Base-by-base conservation (phyloP, 1,284 basidiomycete genomes). In the Sanghuangporus baumii region DNA sequence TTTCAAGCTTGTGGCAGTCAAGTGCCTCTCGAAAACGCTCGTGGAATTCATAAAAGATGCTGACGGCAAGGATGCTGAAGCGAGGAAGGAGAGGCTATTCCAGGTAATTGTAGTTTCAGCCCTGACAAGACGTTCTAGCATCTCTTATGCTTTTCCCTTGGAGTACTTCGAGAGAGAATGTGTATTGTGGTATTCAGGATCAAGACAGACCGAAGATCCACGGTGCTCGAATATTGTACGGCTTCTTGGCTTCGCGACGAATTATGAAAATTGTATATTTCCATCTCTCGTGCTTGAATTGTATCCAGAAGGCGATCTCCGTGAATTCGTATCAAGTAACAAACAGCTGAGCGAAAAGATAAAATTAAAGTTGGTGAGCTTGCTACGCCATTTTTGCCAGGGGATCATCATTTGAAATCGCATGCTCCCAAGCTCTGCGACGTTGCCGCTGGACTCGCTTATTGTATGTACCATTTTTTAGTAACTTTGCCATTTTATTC, bases 151-250 rank as follows among this genome's bases (percentile, higher is more conserved):
- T 16, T 8, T 20, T 11, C 14, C 18, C 18, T 20, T 23, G 12
- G 18, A 60, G 59, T 60, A 60, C 46, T 60, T 60, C 23, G 36
- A 38, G 14, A 47, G 59, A 14, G 59, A 60, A 54, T 60, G 59
- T 48, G 16, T 18, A 9, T n/a, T 40, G 18, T 54, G 31, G 59
- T 23, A 52, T 12, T 26, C 11, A 14, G 47, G 47, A 16, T 48
- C 47, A 8, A 48, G 20, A 20, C 12, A 48, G 18, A n/a, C 47
- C 20, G 57, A 36, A 26, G 57, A 58, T 20, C 31, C 36, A 31
- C 8, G 46, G 7, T 46, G 31, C 50, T 46, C 59, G 20, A 60
- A 60, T 18, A 60, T 60, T 41, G 40, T 41, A 9, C 40, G 40
- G 16, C 40, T 41, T 16, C 40, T 26, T 26, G 23, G 23, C 23